A percentile compares a stretch with the other conserved stretches of the same genome.
Conservation (phyloP, 441 rosid species). For the Pelargonium cotyledonis region DNA sequence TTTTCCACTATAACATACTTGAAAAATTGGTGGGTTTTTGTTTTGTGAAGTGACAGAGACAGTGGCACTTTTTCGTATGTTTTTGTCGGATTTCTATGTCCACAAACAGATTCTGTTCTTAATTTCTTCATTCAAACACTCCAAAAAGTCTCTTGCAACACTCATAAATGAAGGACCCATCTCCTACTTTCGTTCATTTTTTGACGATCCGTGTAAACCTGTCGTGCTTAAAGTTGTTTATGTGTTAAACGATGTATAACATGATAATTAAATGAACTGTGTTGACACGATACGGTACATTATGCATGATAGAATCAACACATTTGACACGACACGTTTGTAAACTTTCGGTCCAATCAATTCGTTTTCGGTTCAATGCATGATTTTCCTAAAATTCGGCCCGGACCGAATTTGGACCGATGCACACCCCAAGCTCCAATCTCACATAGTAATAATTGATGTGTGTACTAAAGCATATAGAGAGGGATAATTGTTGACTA, state of each 20-base stretch:
- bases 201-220: not conserved
- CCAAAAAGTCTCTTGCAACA: not conserved
- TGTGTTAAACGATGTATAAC: too few relatives aligned
- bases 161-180: not conserved
- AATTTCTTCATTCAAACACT: not conserved
- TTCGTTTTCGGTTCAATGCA: too few relatives aligned
- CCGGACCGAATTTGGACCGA: not conserved
- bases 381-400: too few relatives aligned
- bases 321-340: too few relatives aligned
- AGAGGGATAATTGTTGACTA: not conserved
- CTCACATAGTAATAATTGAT: too few relatives aligned
- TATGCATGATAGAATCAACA: too few relatives aligned
- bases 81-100: not conserved
- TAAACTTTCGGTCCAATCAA: too few relatives aligned
- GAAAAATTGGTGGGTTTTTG: not conserved
- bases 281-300: too few relatives aligned
- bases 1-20: not conserved
- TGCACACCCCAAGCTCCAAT: not conserved
- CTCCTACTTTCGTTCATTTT: not conserved
- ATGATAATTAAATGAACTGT: too few relatives aligned
- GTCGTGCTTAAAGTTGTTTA: too few relatives aligned
- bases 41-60: not conserved
- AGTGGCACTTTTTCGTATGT: not conserved
- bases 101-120: constrained; percentile 1
- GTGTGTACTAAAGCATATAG: too few relatives aligned